Percentiles rank a stretch among this genome's conserved stretches.
phyloP scores from a whole-genome alignment of 2,329 filamentous ascomycete genomes.

The Penicillium sp. region DNA sequence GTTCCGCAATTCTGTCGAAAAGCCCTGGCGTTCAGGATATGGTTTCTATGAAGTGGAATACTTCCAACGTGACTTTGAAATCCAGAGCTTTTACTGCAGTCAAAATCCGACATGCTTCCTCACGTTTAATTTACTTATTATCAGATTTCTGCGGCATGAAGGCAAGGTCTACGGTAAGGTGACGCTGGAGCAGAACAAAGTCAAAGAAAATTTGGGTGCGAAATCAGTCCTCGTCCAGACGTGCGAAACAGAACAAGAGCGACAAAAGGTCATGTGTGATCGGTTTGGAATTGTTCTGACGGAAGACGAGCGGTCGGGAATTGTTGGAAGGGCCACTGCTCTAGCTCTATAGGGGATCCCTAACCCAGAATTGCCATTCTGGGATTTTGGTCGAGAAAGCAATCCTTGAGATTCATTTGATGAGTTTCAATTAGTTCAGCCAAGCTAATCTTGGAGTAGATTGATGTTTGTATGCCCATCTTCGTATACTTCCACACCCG shows the following conservation, averaged over 20 bases:
- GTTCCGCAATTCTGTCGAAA: not conserved
- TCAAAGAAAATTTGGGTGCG: not conserved
- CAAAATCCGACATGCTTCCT: not conserved
- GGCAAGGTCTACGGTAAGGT: not conserved
- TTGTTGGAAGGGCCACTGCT: not conserved
- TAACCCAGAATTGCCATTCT: no score
- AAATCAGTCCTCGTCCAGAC: not conserved
- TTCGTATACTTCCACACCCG: constrained; percentile 1
- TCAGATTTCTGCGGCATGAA: no score
- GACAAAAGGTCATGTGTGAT: not conserved
- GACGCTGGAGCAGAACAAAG: not conserved
- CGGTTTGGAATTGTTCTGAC: not conserved
- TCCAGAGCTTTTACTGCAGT: not conserved
- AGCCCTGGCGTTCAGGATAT: not conserved
- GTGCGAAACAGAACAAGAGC: not conserved
- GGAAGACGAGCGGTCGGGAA: not conserved
- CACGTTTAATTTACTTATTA: no score
- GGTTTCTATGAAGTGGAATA: not conserved
- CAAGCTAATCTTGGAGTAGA: no score
- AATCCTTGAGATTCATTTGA: no score
- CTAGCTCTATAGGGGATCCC: no score
- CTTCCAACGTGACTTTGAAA: not conserved
- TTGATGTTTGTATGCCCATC: not conserved
- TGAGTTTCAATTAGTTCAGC: no score
- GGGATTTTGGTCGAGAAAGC: no score